A percentile compares a stretch with the other conserved stretches of the same genome.
Evolutionary conservation across 148 eudicot genomes (phyloP).

Genomic region (Dysphania ambrosioides): DNA sequence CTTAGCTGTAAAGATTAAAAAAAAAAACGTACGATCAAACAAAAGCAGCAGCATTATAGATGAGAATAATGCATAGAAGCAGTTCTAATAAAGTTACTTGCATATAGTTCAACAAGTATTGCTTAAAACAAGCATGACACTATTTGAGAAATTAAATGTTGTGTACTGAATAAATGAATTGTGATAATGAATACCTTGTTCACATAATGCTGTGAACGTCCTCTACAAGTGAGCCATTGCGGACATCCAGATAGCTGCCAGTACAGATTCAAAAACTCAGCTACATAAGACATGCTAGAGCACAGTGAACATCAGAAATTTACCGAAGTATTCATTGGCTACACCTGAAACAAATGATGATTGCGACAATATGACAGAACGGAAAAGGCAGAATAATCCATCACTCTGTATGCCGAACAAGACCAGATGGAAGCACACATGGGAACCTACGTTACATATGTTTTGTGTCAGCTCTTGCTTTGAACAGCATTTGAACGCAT

Average conservation of each 20-base stretch:
- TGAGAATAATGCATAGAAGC: too few relatives aligned
- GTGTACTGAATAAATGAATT: too few relatives aligned
- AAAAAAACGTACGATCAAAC: too few relatives aligned
- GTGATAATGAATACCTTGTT: constrained; percentile 31
- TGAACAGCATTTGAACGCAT: neutral
- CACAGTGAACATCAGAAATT: neutral
- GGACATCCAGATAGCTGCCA: constrained; percentile 45
- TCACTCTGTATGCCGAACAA: constrained; percentile 73
- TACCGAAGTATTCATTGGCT: neutral
- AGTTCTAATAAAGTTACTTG: too few relatives aligned
- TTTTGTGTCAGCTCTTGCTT: neutral
- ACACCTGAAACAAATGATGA: constrained; percentile 89
- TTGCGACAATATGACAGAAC: constrained; percentile 86
- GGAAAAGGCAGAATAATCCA: constrained; percentile 70
- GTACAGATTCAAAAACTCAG: neutral
- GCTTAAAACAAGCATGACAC: too few relatives aligned
- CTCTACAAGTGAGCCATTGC: constrained; percentile 43
- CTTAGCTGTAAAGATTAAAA: constrained; percentile 58
- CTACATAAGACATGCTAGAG: neutral
- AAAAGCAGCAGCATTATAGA: too few relatives aligned
- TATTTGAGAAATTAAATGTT: too few relatives aligned
- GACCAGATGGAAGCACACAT: constrained; percentile 91
- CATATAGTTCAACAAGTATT: too few relatives aligned
- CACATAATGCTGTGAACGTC: constrained; percentile 43
- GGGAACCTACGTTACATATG: constrained; percentile 46